Evolutionary conservation across 306 rosid species (phyloP), one percentile per base, ranked within the genome.

Genomic region (Carpinus fangiana): DNA sequence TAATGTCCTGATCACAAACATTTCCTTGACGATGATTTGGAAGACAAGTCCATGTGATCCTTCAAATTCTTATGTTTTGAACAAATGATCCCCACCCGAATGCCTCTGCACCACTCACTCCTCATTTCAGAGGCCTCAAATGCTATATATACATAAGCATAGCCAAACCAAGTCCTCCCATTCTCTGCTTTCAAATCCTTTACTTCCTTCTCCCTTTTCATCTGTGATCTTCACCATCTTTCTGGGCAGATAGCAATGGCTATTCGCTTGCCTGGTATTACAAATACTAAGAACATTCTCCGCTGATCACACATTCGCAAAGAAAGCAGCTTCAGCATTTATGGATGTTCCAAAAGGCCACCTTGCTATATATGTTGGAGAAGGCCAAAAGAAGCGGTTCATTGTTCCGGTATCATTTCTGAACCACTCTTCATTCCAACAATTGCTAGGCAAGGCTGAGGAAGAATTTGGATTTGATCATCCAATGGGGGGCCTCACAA

Each of bases 401-500:
- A 73, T 84, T 34, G 79, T 86, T 82, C 91, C 89, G 7, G 34
- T 87, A 46, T 76, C 88, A 12, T 81, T 60, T 76, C 72, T 86
- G 82, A 88, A 71, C 57, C 82, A 83, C 38, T 73, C 89, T 73
- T 48, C 79, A 34, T 88, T 88, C 60, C 85, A 81, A 72, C 78
- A 86, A 5, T 59, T 84, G 36, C 60, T 82, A 38, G 81, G n/a
- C 50, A 57, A 78, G 46, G 88, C 81, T 1, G 82, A 86, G 46
- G 88, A 88, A 84, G 89, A 87, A 68, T 82, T 82, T 7, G 88
- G 89, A 57, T 87, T 76, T 60, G 78, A 85, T 43, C 91, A 87
- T 87, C 88, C 89, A 16, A 77, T 80, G 86, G 86, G 90, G n/a
- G 91, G 93, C 36, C 81, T 87, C 47, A 87, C 89, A 74, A 81